A percentile compares a stretch with the other conserved stretches of the same genome.
Evolutionary conservation across 139 green algal species (phyloP).

Genomic region (Chlamydomonas sp.): DNA sequence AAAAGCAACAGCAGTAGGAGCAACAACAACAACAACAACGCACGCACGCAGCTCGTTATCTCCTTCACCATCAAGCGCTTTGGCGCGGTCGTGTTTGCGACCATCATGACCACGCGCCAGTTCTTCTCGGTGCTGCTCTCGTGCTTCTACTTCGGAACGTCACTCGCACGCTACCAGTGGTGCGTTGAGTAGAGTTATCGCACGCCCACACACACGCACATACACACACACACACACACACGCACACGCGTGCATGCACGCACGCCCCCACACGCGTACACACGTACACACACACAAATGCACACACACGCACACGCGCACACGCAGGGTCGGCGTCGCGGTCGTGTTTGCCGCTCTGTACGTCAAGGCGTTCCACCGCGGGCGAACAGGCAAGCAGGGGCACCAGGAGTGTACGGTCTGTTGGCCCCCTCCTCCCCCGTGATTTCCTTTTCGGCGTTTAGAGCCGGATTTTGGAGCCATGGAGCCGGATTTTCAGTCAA

Average conservation of each 20-base stretch:
- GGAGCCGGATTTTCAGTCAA: too few species aligned
- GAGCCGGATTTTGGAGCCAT: too few species aligned
- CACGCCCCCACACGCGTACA: background rate
- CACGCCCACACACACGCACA: background rate
- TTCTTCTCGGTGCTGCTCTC: conserved; percentile 86
- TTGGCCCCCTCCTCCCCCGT: too few species aligned
- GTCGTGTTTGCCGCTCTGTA: conserved; percentile 8
- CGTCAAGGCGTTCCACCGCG: too few species aligned
- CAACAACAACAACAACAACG: too few species aligned
- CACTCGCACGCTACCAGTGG: conserved; percentile 63
- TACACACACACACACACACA: background rate
- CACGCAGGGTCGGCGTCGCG: background rate
- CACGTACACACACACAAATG: background rate
- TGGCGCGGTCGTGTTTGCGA: conserved; percentile 87
- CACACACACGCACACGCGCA: background rate
- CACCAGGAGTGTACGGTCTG: too few species aligned
- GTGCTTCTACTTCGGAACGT: conserved; percentile 68
- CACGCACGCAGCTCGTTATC: conserved; percentile 76
- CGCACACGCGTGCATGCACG: background rate
- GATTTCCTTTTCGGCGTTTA: too few species aligned
- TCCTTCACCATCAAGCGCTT: conserved; percentile 84
- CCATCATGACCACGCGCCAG: conserved; percentile 89
- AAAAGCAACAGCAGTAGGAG: too few species aligned
- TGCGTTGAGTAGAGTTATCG: conserved; percentile 21
- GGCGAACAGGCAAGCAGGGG: too few species aligned